Evolutionary conservation across 306 rosid genomes (phyloP).

Genomic region (Mimosa pudica): DNA sequence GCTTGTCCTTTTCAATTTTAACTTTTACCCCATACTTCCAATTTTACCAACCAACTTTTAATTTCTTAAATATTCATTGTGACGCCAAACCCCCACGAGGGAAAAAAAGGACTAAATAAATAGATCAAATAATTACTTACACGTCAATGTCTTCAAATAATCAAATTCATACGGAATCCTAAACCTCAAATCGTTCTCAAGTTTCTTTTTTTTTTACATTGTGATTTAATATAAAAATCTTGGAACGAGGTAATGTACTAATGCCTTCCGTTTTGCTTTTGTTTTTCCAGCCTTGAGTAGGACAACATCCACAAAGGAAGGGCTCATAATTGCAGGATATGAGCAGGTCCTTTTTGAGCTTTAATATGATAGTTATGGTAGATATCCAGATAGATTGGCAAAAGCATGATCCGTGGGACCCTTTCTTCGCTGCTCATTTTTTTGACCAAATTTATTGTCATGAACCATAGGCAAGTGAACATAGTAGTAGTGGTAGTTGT

Average conservation of each 20-base stretch:
- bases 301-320: neutral
- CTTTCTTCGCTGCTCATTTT: neutral
- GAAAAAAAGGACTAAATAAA: neutral
- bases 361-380: neutral
- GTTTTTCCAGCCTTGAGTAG: neutral
- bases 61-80: neutral
- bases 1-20: neutral
- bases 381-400: neutral
- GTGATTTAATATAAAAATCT: neutral
- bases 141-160: neutral
- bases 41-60: neutral
- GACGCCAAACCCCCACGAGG: neutral
- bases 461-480: neutral
- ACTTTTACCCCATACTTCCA: neutral
- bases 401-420: neutral
- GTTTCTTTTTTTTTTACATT: neutral
- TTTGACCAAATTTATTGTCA: too few species aligned
- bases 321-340: neutral
- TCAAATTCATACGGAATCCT: neutral
- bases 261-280: neutral
- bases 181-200: neutral
- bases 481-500: too few species aligned
- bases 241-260: neutral
- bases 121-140: neutral
- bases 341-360: neutral